Base-by-base conservation (phyloP, 2,329 filamentous ascomycete species). In the Fusarium musae region DNA sequence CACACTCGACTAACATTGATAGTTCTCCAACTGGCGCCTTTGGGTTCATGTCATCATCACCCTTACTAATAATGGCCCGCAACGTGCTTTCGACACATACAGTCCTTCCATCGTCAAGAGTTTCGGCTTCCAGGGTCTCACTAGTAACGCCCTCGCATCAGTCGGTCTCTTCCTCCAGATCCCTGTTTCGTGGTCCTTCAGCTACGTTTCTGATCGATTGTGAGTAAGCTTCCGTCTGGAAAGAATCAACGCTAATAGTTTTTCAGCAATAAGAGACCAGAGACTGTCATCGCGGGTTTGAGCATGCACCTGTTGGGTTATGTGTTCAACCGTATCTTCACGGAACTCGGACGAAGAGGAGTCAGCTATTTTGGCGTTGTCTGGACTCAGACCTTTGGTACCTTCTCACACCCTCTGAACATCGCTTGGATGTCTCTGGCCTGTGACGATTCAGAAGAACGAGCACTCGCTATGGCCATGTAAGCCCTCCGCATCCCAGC, bases 391-490 rank as follows among this genome's bases (percentile, higher is more conserved):
- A 84, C 82, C 0, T 88, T 89, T 64, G 86, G 85, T 26, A 88
- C 86, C 8, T 88, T 88, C 64, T 85, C 85, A 3, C 87, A 89
- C 61, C 87, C 87, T 1, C 82, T 91, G 28, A 90, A 91, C 75
- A 88, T 90, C 56, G 85, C 88, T 2, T 91, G 88, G 88, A 83
- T 90, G 77, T 89, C 87, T 0, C 80, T 90, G 2, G 84, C 86
- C 5, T 89, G 88, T 76, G 82, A 83, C 0, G 87, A 89, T 58
- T 89, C 88, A 0, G 88, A 90, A 69, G 86, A 90, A 72, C 82
- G 88, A 54, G 87, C 88, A 2, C 82, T 91, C 1, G 87, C 88
- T 16, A 90, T 90, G 89, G 88, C 88, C 12, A 83, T 87, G 85
- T 87, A 78, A 81, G 43, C 21, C 21, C 8, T 42, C 15, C 21